Percentiles rank a stretch among this genome's conserved stretches.
These are phyloP conservation scores for Vitis vinifera DNA, from an alignment of 164 flowering plant genomes.

Conservation along the genomic window DNA sequence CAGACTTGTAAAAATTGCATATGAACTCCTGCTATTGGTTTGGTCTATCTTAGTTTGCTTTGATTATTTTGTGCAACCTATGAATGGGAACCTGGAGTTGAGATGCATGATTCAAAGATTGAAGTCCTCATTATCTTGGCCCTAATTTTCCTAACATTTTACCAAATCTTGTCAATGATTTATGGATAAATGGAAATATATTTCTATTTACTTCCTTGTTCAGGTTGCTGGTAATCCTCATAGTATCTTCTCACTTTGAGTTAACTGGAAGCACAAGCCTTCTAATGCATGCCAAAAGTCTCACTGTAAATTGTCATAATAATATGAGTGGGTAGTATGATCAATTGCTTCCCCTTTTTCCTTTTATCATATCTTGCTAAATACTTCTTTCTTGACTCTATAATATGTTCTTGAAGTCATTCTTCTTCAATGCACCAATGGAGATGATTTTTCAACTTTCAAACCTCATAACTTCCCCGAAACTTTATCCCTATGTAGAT, in stretches of 20 bases:
- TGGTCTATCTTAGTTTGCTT: background rate
- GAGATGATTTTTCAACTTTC: too few relatives aligned
- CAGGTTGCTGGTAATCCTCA: background rate
- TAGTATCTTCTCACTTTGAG: background rate
- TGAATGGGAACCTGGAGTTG: background rate
- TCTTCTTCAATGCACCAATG: too few relatives aligned
- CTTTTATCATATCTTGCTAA: too few relatives aligned
- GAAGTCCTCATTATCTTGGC: background rate
- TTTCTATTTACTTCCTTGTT: background rate
- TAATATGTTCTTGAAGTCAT: too few relatives aligned
- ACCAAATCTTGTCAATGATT: background rate
- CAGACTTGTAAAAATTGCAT: background rate
- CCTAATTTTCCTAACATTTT: background rate
- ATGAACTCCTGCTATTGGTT: background rate
- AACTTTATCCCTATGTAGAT: too few relatives aligned
- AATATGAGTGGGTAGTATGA: too few relatives aligned
- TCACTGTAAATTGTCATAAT: too few relatives aligned
- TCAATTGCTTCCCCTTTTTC: too few relatives aligned
- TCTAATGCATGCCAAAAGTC: too few relatives aligned
- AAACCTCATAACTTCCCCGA: too few relatives aligned
- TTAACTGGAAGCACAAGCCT: background rate
- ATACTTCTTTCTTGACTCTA: too few relatives aligned
- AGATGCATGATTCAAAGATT: background rate
- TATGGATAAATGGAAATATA: background rate
- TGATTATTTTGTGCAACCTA: background rate